Percentiles rank a stretch among this genome's conserved stretches.
phyloP scores from a whole-genome alignment of 305 asterid genomes.

The Fraxinus ornus region DNA sequence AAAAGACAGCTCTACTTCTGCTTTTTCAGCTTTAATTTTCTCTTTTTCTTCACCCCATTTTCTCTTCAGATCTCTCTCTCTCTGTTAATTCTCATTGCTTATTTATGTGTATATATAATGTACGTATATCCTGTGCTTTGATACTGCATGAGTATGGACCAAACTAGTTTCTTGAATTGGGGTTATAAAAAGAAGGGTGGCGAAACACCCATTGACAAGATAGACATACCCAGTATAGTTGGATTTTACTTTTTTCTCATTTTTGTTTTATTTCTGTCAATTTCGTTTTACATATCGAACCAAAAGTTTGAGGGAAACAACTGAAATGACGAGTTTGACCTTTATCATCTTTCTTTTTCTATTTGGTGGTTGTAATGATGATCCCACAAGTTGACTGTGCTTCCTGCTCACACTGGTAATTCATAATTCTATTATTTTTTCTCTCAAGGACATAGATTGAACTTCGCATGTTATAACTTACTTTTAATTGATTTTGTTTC shows the following conservation, averaged over 20 bases:
- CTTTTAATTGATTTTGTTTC: no score
- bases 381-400: neutral
- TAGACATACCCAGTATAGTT: neutral
- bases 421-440: neutral
- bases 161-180: neutral
- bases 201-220: neutral
- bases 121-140: constrained; percentile 33
- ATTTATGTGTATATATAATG: neutral
- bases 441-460: neutral
- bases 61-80: constrained; percentile 18
- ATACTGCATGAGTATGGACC: neutral
- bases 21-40: constrained; percentile 32
- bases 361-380: constrained; percentile 6
- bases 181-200: neutral
- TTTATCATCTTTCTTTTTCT: constrained; percentile 8
- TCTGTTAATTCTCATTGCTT: constrained; percentile 15
- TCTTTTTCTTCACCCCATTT: constrained; percentile 32
- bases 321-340: constrained; percentile 40
- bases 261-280: neutral
- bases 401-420: neutral
- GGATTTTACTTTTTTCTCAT: neutral
- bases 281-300: neutral
- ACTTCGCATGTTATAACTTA: no score
- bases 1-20: constrained; percentile 15
- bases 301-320: neutral